A percentile compares a stretch with the other conserved stretches of the same genome.
phyloP scores from a whole-genome alignment of 2,329 filamentous ascomycete genomes.

The Diaporthe sp. region DNA sequence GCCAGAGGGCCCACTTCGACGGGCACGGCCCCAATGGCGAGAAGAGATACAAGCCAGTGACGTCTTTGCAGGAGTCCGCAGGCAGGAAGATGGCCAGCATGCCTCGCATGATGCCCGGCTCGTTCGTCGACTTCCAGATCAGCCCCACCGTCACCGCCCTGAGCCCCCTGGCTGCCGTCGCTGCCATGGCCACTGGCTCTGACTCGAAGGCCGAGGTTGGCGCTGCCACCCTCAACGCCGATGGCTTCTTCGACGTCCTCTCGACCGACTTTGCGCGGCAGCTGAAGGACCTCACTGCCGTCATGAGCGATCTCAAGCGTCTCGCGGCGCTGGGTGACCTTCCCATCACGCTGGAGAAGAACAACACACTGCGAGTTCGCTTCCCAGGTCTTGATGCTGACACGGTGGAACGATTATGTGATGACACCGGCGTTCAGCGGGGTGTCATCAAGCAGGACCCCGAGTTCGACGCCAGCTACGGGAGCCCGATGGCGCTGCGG shows the following conservation, averaged over 20 bases:
- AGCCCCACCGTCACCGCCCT: conserved; percentile 92
- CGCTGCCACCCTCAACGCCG: conserved; percentile 78
- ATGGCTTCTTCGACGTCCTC: conserved; percentile 87
- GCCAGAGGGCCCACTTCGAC: conserved; percentile 89
- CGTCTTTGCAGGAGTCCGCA: conserved; percentile 79
- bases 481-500: conserved; percentile 80
- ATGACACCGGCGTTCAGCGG: conserved; percentile 86
- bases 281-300: conserved; percentile 83
- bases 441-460: conserved; percentile 84
- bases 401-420: conserved; percentile 85
- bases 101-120: conserved; percentile 73
- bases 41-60: conserved; percentile 84
- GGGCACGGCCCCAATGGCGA: conserved; percentile 81
- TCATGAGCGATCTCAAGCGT: conserved; percentile 85
- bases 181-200: conserved; percentile 58
- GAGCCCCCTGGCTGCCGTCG: conserved; percentile 74
- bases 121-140: conserved; percentile 89
- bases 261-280: conserved; percentile 90
- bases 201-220: conserved; percentile 56
- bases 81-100: conserved; percentile 75
- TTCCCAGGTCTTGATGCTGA: conserved; percentile 92
- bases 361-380: conserved; percentile 80
- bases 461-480: conserved; percentile 77
- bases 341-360: conserved; percentile 79
- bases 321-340: conserved; percentile 85